Base-by-base conservation (phyloP, 176 grass and related monocot genomes). In the Carex cristatella region DNA sequence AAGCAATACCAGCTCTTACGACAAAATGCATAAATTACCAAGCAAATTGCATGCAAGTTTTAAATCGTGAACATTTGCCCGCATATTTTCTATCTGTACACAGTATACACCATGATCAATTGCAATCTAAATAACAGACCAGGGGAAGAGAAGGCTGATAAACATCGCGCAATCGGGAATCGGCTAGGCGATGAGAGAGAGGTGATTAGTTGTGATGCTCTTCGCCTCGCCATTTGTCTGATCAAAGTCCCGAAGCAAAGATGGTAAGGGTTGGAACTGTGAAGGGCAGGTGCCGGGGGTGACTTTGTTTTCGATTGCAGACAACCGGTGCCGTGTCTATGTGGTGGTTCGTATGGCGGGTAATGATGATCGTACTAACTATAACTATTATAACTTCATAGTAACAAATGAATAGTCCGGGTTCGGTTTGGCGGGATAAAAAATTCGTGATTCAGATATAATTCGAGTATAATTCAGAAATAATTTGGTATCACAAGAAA, bases 141-240 rank as follows among this genome's bases (percentile, higher is more conserved):
- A 60, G 79, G 31, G 61, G 59, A 65, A 64, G 79, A 81, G 33
- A 81, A 19, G 56, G 56, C 58, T 31, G 79, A 81, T 40, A 62
- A 81, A 8, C 33, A 81, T 62, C 79, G 58, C 12, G 7, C 61
- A 18, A 81, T 46, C 19, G 15, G 30, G 28, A 81, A 81, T 23
- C 61, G 33, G 15, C 38, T 46, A 42, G 57, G 79, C 6, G 14
- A 64, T 2, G 79, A 81, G 79, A 81, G 79, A 63, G 58, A 81
- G 59, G 58, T 23, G 11, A 81, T n/a, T 19, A 81, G 53, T 16
- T 81, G 56, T 19, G 79, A 81, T 23, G 19, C 56, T 62, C 79
- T 64, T 62, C 58, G 56, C 59, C 9, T 81, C 53, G 79, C 79
- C 79, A 81, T 81, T 73, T 62, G 79, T 60, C 57, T 65, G 9